phyloP scores from a whole-genome alignment of 1,139 yeast species.

The Saccharomyces uvarum region DNA sequence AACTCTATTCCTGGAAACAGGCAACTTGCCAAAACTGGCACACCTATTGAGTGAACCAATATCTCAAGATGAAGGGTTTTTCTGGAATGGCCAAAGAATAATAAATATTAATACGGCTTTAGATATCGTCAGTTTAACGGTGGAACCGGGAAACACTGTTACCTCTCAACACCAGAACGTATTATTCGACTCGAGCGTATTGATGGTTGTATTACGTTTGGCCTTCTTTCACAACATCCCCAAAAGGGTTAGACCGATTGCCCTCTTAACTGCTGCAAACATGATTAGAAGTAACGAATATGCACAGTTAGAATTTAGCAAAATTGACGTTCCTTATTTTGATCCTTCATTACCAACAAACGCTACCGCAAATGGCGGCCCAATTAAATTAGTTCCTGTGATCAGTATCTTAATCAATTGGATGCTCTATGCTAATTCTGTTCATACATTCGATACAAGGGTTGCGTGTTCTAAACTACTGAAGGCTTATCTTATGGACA shows the following conservation, averaged over 20 bases:
- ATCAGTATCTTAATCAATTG: constrained; percentile 71
- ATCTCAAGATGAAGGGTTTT: constrained; percentile 39
- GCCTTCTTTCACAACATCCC: constrained; percentile 63
- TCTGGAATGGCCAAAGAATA: constrained; percentile 69
- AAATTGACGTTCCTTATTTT: constrained; percentile 83
- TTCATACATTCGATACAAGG: constrained; percentile 75
- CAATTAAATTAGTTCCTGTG: constrained; percentile 43
- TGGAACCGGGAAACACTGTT: constrained; percentile 65
- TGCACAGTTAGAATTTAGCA: constrained; percentile 62
- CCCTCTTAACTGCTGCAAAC: constrained; percentile 71
- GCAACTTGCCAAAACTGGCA: constrained; percentile 61
- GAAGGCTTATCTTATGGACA: constrained; percentile 60
- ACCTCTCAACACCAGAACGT: constrained; percentile 54
- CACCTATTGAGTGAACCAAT: constrained; percentile 56
- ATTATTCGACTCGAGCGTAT: constrained; percentile 55
- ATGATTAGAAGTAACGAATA: constrained; percentile 56
- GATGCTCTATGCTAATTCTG: constrained; percentile 71
- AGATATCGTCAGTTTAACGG: constrained; percentile 68
- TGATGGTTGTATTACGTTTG: constrained; percentile 57
- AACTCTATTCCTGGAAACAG: constrained; percentile 78
- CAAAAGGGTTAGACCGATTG: constrained; percentile 52
- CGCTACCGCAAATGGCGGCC: constrained; percentile 19
- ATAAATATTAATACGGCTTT: constrained; percentile 59
- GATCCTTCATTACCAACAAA: constrained; percentile 64
- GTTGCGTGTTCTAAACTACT: constrained; percentile 61